These are phyloP conservation scores for Cercospora canescens DNA, from an alignment of 2,329 filamentous ascomycete species.

Conservation along the genomic window DNA sequence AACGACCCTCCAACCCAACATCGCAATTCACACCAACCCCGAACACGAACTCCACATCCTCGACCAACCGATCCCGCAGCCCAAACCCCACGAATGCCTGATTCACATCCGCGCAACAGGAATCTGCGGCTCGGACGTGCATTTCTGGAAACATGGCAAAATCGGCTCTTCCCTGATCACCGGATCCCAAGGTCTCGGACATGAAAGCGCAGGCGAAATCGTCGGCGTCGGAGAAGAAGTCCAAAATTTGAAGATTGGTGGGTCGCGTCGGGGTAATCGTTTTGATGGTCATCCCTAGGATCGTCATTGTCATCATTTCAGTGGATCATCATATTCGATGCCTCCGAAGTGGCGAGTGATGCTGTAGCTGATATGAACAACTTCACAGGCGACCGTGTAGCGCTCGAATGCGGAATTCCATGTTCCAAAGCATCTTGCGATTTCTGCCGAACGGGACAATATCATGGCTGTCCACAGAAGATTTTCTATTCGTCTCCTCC, in stretches of 20 bases:
- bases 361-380: not conserved
- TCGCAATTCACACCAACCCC: conserved; percentile 36
- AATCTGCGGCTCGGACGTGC: conserved; percentile 36
- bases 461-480: conserved; percentile 33
- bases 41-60: conserved; percentile 33
- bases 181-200: conserved; percentile 29
- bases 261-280: conserved; percentile 3
- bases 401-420: conserved; percentile 36
- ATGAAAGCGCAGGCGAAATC: conserved; percentile 33
- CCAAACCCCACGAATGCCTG: conserved; percentile 32
- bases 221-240: conserved; percentile 29
- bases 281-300: too few species aligned
- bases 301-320: too few species aligned
- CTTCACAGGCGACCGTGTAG: conserved; percentile 32
- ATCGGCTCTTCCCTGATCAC: conserved; percentile 31
- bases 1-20: conserved; percentile 18
- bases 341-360: too few species aligned
- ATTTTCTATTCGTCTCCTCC: conserved; percentile 36
- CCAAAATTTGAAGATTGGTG: conserved; percentile 26
- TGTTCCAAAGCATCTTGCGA: conserved; percentile 33
- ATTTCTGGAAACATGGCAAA: conserved; percentile 35
- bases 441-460: conserved; percentile 33
- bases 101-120: conserved; percentile 36
- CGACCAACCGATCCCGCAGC: conserved; percentile 26
- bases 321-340: too few species aligned